These are phyloP conservation scores for Pholiota microspora DNA, from an alignment of 768 basidiomycete species.

Conservation along the genomic window DNA sequence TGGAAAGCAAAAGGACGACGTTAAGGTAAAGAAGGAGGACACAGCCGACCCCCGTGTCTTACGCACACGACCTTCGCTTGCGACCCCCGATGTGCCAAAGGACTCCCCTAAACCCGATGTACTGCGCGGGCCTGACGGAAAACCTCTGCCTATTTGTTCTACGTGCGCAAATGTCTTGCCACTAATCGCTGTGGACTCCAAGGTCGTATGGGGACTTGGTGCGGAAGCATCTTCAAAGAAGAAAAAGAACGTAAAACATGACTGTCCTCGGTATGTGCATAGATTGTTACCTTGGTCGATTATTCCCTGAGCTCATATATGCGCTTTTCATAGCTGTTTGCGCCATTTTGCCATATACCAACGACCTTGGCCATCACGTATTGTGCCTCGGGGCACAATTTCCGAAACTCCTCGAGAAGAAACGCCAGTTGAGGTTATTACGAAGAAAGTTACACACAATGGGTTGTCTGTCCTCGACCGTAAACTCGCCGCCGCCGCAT, in stretches of 20 bases:
- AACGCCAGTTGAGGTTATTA: conserved; percentile 42
- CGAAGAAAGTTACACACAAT: conserved; percentile 51
- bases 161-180: conserved; percentile 73
- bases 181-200: conserved; percentile 71
- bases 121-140: conserved; percentile 62
- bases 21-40: conserved; percentile 48
- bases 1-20: conserved; percentile 30
- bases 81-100: conserved; percentile 34
- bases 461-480: conserved; percentile 49
- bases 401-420: conserved; percentile 54
- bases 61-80: conserved; percentile 43
- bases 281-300: background rate
- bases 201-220: conserved; percentile 72
- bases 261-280: conserved; percentile 73
- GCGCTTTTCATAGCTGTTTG: conserved; percentile 52
- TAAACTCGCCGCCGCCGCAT: conserved; percentile 46
- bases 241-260: conserved; percentile 61
- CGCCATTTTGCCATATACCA: conserved; percentile 80
- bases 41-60: conserved; percentile 45
- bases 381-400: conserved; percentile 44
- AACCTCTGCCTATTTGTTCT: conserved; percentile 64
- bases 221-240: conserved; percentile 51
- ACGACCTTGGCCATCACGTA: conserved; percentile 66
- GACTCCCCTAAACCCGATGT: conserved; percentile 38
- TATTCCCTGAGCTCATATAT: background rate